phyloP scores from a whole-genome alignment of 108 stramenopile species.

The Conticribra weissflogii region DNA sequence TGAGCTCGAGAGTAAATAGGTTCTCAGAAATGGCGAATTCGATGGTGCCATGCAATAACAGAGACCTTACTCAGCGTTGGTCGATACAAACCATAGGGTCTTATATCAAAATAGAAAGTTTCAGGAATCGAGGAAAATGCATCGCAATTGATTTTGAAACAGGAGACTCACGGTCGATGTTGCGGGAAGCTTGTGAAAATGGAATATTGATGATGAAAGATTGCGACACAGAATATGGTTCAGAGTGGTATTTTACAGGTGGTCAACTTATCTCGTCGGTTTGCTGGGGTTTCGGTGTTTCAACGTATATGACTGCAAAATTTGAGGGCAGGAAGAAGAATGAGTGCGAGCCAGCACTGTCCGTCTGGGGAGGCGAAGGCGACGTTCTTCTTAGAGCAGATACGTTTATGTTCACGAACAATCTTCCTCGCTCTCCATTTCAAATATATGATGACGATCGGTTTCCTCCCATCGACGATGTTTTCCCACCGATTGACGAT shows the following conservation, averaged over 20 bases:
- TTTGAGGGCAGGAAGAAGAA: conserved; percentile 6
- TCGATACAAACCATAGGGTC: conserved; percentile 36
- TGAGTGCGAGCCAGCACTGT: conserved; percentile 11
- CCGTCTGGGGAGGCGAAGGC: conserved; percentile 19
- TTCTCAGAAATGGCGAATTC: conserved; percentile 20
- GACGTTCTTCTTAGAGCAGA: conserved; percentile 38
- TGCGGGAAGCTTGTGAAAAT: conserved; percentile 22
- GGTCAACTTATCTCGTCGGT: conserved; percentile 35
- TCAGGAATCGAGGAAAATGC: conserved; percentile 26
- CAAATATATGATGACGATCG: background rate
- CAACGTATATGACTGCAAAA: conserved; percentile 29
- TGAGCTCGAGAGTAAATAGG: conserved; percentile 24
- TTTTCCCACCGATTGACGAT: too few relatives aligned
- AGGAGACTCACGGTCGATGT: conserved; percentile 21
- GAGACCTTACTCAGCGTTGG: conserved; percentile 30
- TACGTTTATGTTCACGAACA: conserved; percentile 48
- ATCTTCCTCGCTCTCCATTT: conserved; percentile 32
- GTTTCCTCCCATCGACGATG: background rate
- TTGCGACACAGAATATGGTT: conserved; percentile 26
- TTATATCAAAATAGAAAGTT: conserved; percentile 42
- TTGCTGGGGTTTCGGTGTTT: conserved; percentile 41
- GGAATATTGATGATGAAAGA: conserved; percentile 42
- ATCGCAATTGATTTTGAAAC: conserved; percentile 36
- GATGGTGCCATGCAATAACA: conserved; percentile 16
- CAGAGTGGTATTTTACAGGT: conserved; percentile 51